These are phyloP conservation scores for Pseudonitzschia pungens DNA, from an alignment of 108 stramenopile genomes.

Conservation along the genomic window DNA sequence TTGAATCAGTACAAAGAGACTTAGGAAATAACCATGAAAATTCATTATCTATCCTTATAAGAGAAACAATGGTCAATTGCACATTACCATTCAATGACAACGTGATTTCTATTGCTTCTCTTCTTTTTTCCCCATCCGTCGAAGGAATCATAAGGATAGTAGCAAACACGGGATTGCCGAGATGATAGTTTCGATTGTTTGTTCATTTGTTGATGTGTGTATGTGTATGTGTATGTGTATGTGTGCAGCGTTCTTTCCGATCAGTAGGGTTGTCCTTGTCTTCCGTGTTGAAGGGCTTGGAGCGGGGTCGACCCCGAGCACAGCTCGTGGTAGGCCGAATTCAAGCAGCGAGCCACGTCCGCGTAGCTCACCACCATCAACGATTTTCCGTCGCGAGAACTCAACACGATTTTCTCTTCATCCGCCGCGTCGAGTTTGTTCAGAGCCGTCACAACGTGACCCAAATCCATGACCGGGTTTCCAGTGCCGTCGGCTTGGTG, in stretches of 20 bases:
- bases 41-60: neutral
- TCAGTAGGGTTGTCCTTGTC: slow-evolving; percentile 18
- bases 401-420: slow-evolving; percentile 86
- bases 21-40: neutral
- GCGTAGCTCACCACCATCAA: slow-evolving; percentile 88
- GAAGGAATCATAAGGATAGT: slow-evolving; percentile 1
- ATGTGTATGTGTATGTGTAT: neutral
- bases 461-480: slow-evolving; percentile 90
- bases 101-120: slow-evolving; percentile 18
- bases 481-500: slow-evolving; percentile 90
- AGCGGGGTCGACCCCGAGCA: slow-evolving; percentile 41
- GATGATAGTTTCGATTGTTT: slow-evolving; percentile 11
- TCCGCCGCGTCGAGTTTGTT: slow-evolving; percentile 91
- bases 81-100: slow-evolving; percentile 24
- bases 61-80: slow-evolving; percentile 10
- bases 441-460: slow-evolving; percentile 84
- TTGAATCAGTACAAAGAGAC: too few species aligned
- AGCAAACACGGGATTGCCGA: slow-evolving; percentile 14
- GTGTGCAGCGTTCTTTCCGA: neutral
- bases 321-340: slow-evolving; percentile 74
- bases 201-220: neutral
- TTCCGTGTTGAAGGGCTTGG: slow-evolving; percentile 9
- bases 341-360: slow-evolving; percentile 85
- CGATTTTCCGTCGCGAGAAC: slow-evolving; percentile 85
- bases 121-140: neutral